phyloP scores from a whole-genome alignment of 2,329 filamentous ascomycete genomes.

The Pseudogymnoascus sp. region DNA sequence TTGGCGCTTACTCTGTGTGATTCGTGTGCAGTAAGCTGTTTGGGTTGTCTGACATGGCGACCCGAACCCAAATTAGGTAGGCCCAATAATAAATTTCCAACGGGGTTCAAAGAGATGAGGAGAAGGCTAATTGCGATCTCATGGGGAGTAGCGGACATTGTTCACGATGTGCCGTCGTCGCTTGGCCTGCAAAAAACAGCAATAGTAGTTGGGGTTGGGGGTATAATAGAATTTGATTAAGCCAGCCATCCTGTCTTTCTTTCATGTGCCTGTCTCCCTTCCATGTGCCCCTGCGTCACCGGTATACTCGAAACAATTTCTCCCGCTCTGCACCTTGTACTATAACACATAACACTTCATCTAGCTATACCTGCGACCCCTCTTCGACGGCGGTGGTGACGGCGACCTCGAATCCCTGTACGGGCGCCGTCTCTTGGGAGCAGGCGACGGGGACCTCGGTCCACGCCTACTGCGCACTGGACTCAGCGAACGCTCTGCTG shows the following conservation, averaged over 20 bases:
- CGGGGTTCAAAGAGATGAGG: neutral
- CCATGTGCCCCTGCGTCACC: neutral
- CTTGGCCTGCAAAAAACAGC: slow-evolving; percentile 1
- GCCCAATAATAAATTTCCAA: neutral
- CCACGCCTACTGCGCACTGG: slow-evolving; percentile 11
- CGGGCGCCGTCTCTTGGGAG: slow-evolving; percentile 21
- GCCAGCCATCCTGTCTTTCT: neutral
- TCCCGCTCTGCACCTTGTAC: slow-evolving; percentile 8
- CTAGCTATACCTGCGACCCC: slow-evolving; percentile 24
- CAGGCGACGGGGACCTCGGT: slow-evolving; percentile 22
- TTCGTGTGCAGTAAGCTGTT: neutral
- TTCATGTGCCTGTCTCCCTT: neutral
- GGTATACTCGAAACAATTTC: slow-evolving; percentile 4
- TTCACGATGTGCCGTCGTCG: neutral
- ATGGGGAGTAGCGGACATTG: neutral
- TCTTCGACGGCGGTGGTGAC: slow-evolving; percentile 22
- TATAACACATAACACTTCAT: slow-evolving; percentile 6
- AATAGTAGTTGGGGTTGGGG: neutral
- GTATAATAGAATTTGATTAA: slow-evolving; percentile 8
- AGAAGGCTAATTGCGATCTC: neutral
- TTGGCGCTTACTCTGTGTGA: neutral
- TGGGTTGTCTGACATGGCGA: neutral
- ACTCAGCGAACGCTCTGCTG: neutral
- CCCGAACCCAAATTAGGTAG: neutral
- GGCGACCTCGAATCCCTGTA: slow-evolving; percentile 15